A percentile compares a stretch with the other conserved stretches of the same genome.
These are phyloP conservation scores for Carex littledalei DNA, from an alignment of 176 grass and related monocot species.

Conservation along the genomic window DNA sequence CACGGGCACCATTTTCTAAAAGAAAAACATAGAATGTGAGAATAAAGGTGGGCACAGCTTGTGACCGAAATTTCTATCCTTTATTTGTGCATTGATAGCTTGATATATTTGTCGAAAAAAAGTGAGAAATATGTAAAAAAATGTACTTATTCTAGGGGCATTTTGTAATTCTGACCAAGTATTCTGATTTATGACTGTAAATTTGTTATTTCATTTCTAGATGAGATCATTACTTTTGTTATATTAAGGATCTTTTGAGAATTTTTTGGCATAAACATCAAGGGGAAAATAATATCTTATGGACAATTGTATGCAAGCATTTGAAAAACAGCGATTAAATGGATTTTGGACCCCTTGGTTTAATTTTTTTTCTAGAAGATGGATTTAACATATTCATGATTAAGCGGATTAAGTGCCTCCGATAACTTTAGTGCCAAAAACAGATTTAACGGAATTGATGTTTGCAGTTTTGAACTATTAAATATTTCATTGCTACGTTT, in stretches of 20 bases:
- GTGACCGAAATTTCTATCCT: background rate
- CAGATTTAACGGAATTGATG: too few species aligned
- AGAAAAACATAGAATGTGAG: background rate
- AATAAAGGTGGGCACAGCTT: background rate
- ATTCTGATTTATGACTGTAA: background rate
- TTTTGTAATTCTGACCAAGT: background rate
- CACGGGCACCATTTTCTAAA: too few species aligned
- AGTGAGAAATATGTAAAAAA: background rate
- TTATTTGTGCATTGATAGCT: background rate
- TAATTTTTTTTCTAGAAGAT: too few species aligned
- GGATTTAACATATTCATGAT: too few species aligned
- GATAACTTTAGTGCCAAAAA: too few species aligned
- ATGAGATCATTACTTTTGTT: background rate
- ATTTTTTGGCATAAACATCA: background rate
- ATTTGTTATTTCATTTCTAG: background rate
- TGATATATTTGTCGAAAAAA: background rate
- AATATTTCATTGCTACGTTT: too few species aligned
- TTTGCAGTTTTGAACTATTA: too few species aligned
- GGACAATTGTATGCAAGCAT: background rate
- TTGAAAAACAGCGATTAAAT: too few species aligned
- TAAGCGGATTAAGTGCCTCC: too few species aligned
- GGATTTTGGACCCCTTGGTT: too few species aligned
- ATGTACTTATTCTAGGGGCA: background rate
- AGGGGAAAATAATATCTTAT: background rate
- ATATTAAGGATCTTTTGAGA: background rate